Percentiles rank a stretch among this genome's conserved stretches.
Conservation (phyloP, 108 stramenopile genomes). For the Cyclotella sp. region DNA sequence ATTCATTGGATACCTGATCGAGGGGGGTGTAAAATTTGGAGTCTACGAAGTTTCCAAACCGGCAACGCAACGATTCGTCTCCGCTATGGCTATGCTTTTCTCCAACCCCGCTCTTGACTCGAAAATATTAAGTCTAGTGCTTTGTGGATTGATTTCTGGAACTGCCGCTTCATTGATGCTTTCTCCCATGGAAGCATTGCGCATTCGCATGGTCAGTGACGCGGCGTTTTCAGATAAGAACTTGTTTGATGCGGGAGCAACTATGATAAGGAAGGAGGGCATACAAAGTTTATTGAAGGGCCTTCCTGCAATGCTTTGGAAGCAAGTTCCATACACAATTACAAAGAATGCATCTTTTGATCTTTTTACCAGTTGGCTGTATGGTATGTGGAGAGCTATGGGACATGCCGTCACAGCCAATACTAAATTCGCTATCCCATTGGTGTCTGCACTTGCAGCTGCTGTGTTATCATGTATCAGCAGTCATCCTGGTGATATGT, state of each 20-base stretch:
- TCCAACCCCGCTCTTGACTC: conserved; percentile 55
- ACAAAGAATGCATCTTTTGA: conserved; percentile 67
- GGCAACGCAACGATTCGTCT: conserved; percentile 37
- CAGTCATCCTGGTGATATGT: conserved; percentile 92
- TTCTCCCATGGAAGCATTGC: conserved; percentile 86
- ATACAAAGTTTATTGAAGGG: conserved; percentile 59
- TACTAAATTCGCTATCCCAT: conserved; percentile 62
- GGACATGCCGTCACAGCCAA: conserved; percentile 47
- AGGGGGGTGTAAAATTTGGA: conserved; percentile 88
- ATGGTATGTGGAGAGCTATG: conserved; percentile 32
- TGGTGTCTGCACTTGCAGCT: conserved; percentile 71
- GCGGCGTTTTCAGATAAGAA: conserved; percentile 61
- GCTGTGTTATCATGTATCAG: conserved; percentile 81
- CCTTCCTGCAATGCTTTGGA: conserved; percentile 67
- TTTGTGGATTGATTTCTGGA: conserved; percentile 72
- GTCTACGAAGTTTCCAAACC: conserved; percentile 90
- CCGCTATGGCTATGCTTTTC: conserved; percentile 29
- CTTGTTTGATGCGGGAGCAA: conserved; percentile 58
- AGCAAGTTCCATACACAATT: conserved; percentile 80
- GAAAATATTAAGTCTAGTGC: conserved; percentile 51
- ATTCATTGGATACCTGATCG: conserved; percentile 76
- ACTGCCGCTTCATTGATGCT: conserved; percentile 82
- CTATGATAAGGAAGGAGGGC: conserved; percentile 70
- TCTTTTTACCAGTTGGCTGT: conserved; percentile 57
- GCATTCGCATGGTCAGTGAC: conserved; percentile 89